Evolutionary conservation across 306 rosid species (phyloP).

Genomic region (Cicer chorassanicum): DNA sequence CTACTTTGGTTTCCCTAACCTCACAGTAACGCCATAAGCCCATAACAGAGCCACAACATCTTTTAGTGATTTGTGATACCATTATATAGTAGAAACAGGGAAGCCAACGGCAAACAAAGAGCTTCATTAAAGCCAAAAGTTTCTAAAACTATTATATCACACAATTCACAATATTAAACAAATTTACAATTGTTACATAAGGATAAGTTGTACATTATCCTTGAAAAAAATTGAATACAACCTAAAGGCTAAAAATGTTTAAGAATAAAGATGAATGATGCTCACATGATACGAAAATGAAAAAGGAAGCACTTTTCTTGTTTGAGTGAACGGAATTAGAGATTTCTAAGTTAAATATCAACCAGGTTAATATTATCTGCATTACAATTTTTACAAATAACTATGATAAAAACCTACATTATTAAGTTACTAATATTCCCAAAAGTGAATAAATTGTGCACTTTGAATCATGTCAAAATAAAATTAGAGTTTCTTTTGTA

Average conservation of each 20-base stretch:
- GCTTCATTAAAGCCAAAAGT: background rate
- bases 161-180: background rate
- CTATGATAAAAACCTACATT: background rate
- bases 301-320: conserved; percentile 1
- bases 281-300: conserved; percentile 3
- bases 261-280: background rate
- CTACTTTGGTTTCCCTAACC: background rate
- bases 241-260: background rate
- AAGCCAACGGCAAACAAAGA: conserved; percentile 16
- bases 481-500: background rate
- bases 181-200: conserved; percentile 6
- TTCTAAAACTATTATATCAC: background rate
- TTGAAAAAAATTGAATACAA: conserved; percentile 2
- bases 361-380: background rate
- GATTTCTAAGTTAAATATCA: background rate
- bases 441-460: background rate
- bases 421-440: conserved; percentile 1
- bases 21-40: background rate
- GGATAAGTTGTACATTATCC: background rate
- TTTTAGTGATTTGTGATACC: background rate
- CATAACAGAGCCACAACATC: background rate
- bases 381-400: background rate
- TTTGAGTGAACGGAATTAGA: background rate
- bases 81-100: background rate
- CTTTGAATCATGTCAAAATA: background rate